Evolutionary conservation across 176 grass and related monocot species (phyloP).

Genomic region (Saccharum officinarum): DNA sequence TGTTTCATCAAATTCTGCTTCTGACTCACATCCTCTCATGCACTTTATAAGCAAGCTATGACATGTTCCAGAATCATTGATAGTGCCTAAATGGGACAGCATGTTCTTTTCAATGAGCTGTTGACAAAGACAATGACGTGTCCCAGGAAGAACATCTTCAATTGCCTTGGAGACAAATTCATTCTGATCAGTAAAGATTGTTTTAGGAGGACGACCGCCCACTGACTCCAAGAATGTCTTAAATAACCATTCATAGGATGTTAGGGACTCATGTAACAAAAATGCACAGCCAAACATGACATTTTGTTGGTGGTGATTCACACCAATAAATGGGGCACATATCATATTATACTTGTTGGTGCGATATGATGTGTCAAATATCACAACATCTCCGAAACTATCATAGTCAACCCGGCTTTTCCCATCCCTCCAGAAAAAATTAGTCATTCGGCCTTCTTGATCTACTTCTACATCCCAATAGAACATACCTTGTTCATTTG

Average conservation of each 20-base stretch:
- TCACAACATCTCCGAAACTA: constrained; percentile 69
- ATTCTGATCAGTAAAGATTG: constrained; percentile 76
- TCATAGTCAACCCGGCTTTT: constrained; percentile 68
- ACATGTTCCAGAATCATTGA: constrained; percentile 55
- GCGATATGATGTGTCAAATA: constrained; percentile 70
- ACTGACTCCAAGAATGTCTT: constrained; percentile 77
- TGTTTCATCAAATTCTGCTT: constrained; percentile 65
- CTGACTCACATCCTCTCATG: constrained; percentile 71
- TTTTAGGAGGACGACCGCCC: constrained; percentile 63
- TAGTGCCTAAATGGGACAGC: constrained; percentile 54
- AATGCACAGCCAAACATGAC: constrained; percentile 78
- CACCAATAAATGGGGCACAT: constrained; percentile 73
- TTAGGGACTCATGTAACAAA: constrained; percentile 59
- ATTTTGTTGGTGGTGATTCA: constrained; percentile 74
- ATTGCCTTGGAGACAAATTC: constrained; percentile 61
- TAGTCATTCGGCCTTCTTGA: constrained; percentile 55
- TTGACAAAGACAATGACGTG: constrained; percentile 59
- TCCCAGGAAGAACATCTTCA: constrained; percentile 55
- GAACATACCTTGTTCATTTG: constrained; percentile 66
- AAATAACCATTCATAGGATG: constrained; percentile 75
- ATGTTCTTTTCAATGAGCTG: constrained; percentile 63
- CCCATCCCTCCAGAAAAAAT: constrained; percentile 78
- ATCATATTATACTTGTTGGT: constrained; percentile 68
- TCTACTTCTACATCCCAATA: constrained; percentile 82
- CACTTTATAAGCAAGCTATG: constrained; percentile 63